phyloP scores from a whole-genome alignment of 2,329 filamentous ascomycete species.

The Setomelanomma holmii region DNA sequence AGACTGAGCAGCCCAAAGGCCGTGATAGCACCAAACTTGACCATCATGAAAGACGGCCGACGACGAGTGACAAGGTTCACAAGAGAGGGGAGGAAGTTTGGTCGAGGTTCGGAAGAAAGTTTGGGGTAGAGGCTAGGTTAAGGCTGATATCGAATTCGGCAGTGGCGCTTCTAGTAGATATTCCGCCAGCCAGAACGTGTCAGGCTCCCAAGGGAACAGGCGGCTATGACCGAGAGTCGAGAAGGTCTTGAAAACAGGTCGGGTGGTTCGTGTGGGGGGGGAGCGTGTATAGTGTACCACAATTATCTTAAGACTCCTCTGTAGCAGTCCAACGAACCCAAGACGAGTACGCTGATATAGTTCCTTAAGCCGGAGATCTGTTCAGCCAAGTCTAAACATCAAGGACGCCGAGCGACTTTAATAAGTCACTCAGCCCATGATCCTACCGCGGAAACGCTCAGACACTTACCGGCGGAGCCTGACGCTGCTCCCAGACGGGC shows the following conservation, averaged over 20 bases:
- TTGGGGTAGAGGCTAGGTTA: neutral
- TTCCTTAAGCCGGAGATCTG: neutral
- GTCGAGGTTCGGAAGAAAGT: neutral
- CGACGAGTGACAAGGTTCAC: neutral
- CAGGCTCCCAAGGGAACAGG: neutral
- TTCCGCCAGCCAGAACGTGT: constrained; percentile 3
- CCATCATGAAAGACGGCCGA: constrained; percentile 19
- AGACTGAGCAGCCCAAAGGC: constrained; percentile 29
- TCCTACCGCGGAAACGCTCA: neutral
- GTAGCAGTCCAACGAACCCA: neutral
- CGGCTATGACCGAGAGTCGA: neutral
- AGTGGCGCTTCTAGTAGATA: constrained; percentile 6
- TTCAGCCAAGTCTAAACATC: neutral
- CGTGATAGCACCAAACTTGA: constrained; percentile 26
- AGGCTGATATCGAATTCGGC: constrained; percentile 7
- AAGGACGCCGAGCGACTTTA: neutral
- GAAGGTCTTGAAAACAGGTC: neutral
- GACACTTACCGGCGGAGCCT: constrained; percentile 1
- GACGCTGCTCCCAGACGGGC: neutral
- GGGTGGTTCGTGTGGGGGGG: neutral
- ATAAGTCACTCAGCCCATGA: neutral
- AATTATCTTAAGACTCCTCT: neutral
- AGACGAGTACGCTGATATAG: neutral
- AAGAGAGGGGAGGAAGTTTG: neutral
- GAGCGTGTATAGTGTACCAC: neutral